These are phyloP conservation scores for Flagelloscypha sp. DNA, from an alignment of 768 basidiomycete genomes.

Conservation along the genomic window DNA sequence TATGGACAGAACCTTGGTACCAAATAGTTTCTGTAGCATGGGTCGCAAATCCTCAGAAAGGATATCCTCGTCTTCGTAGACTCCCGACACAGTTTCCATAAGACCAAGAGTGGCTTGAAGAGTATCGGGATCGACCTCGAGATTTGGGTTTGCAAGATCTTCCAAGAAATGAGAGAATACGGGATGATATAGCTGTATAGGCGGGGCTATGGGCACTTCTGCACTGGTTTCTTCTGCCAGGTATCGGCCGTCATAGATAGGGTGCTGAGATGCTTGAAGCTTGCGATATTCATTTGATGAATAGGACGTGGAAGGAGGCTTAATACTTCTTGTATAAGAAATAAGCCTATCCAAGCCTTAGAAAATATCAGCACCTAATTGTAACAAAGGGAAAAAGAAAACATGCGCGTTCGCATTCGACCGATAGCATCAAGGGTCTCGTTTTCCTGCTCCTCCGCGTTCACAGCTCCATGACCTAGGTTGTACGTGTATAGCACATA, in stretches of 20 bases:
- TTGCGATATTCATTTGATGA: too few species aligned
- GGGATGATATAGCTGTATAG: constrained; percentile 19
- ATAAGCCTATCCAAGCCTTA: too few species aligned
- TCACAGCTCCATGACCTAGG: too few species aligned
- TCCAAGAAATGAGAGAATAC: constrained; percentile 20
- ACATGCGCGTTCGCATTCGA: too few species aligned
- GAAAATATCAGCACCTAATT: too few species aligned
- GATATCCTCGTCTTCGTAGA: constrained; percentile 6
- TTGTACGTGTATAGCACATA: too few species aligned
- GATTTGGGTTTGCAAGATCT: constrained; percentile 10
- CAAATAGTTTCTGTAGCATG: constrained; percentile 3
- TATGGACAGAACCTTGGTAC: background rate
- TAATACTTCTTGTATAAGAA: too few species aligned
- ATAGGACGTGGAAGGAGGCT: too few species aligned
- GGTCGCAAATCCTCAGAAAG: background rate
- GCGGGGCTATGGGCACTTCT: constrained; percentile 12
- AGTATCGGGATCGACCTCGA: constrained; percentile 4
- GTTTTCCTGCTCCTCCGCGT: too few species aligned
- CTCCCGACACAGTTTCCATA: constrained; percentile 9
- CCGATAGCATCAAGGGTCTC: too few species aligned
- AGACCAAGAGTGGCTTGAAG: constrained; percentile 7
- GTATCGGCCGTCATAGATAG: constrained; percentile 12
- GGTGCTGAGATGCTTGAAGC: too few species aligned
- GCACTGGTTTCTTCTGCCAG: background rate
- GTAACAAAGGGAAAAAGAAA: too few species aligned